Evolutionary conservation across 2,329 filamentous ascomycete species (phyloP), one percentile per base, ranked within the genome.

Genomic region (Aspergillus sp.): DNA sequence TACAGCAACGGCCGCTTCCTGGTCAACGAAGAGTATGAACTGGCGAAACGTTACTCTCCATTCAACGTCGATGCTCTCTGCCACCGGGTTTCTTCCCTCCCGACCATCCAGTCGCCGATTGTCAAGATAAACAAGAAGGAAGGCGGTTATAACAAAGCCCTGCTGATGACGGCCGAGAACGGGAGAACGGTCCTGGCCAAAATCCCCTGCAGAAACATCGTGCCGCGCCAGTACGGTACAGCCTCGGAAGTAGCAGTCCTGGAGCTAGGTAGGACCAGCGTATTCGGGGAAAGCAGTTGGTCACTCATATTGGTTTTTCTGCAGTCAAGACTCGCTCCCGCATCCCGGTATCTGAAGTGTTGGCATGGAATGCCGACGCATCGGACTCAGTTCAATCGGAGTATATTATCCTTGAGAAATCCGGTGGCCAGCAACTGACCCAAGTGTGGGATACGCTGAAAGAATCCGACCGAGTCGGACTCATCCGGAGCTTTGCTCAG

Each of bases 361-460:
- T 53, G 14, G 46, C 47, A 3, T 57, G 49, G 50, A 42, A 36
- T 29, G 42, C 42, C 4, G 40, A 51, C 20, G 2, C 34, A 2
- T 45, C 41, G 5, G 55, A 58, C 15, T 45, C 50, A 7, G 41
- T 58, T 8, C 47, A 49, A 3, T 45, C 44, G 3, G 57, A 61
- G 38, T 60, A 55, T 25, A 57, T 60, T 15, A 38, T 61, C 7
- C 52, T 57, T 44, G 53, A 59, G 30, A 52, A 52, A 30, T 45
- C 45, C 16, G 5, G 28, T 12, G 55, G 53, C 1, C 30, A 29
- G 26, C 47, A 52, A 26, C 36, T 61, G 10, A 45, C 43, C 27
- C 43, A 42, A 4, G 42, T 43, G 5, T 62, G 54, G 55, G 43
- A 37, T 8, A 28, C 36, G 2, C 45, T 61, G 40, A 36, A 33